Base-by-base conservation (phyloP, 352 stramenopile species). In the Phytophthora rubi region DNA sequence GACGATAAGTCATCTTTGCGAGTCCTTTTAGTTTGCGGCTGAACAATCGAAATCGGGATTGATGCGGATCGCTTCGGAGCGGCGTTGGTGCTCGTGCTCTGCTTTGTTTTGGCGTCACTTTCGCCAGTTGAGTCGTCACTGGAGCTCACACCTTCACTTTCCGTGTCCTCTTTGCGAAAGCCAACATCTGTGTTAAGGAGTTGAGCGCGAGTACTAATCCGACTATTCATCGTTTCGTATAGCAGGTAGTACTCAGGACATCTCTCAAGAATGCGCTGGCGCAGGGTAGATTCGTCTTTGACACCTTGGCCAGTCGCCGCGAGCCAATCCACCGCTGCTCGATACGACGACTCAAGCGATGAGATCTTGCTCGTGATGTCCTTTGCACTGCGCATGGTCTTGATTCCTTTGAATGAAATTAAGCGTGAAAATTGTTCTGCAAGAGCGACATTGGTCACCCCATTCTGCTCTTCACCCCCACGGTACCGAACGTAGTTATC, bases 401-500 rank as follows among this genome's bases (percentile, higher is more conserved):
- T 10, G 8, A 7, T n/a, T 66, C 26, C 6, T 53, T 45, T 47
- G 35, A 42, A 6, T 3, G 35, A 42, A 42, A 42, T 13, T 42
- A 42, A 42, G 35, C 35, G 16, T 5, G 9, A 13, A 33, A 54
- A 16, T 21, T 66, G 13, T 16, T 15, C 30, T 5, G 59, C 49
- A 8, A 66, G 30, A 6, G 59, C 18, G 8, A 16, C 44, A 45
- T 59, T 47, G 4, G 18, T 33, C 21, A 53, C 48, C n/a, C 59
- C 49, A 47, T 3, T 35, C 44, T 68, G 42, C 3, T 16, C 21
- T 18, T 66, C 59, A 48, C 53, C 62, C 6, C 62, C 62, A 3
- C 53, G n/a, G 10, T 68, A 68, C 5, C 53, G 52, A 33, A 44
- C n/a, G 30, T 62, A 68, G 16, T 68, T 68, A 45, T 62, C 33